These are phyloP conservation scores for Amphirosellinia nigrospora DNA, from an alignment of 495 filamentous ascomycete species.

Conservation along the genomic window DNA sequence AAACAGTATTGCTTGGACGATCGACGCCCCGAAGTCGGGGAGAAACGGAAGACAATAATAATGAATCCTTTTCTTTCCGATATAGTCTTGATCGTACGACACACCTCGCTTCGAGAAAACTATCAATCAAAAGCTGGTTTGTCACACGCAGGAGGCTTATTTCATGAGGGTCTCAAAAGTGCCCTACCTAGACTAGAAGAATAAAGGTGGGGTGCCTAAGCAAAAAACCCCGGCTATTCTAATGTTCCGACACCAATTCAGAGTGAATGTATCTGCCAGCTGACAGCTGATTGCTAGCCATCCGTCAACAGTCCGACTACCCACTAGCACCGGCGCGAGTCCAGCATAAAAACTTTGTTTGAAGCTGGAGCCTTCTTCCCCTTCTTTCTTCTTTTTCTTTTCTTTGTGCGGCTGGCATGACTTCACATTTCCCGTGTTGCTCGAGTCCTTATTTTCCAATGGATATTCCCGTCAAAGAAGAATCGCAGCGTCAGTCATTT, in stretches of 20 bases:
- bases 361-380: background rate
- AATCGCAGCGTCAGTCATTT: conserved; percentile 52
- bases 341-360: conserved; percentile 12
- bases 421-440: conserved; percentile 57
- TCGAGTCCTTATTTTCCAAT: conserved; percentile 45
- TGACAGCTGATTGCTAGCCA: background rate
- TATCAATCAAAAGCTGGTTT: background rate
- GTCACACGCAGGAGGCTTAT: background rate
- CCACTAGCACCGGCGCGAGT: background rate
- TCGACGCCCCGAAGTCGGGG: conserved; percentile 14
- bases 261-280: background rate
- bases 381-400: conserved; percentile 31
- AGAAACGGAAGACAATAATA: background rate
- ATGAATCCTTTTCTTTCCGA: background rate
- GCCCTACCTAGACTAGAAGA: background rate
- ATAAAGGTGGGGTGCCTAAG: background rate
- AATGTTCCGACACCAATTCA: conserved; percentile 11
- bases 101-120: background rate
- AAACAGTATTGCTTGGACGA: conserved; percentile 4
- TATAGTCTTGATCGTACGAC: background rate
- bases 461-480: conserved; percentile 44
- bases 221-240: conserved; percentile 2
- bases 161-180: background rate
- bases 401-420: conserved; percentile 50
- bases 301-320: background rate